Evolutionary conservation across 306 rosid species (phyloP), one percentile per base, ranked within the genome.

Genomic region (Lathyrus oleraceus): DNA sequence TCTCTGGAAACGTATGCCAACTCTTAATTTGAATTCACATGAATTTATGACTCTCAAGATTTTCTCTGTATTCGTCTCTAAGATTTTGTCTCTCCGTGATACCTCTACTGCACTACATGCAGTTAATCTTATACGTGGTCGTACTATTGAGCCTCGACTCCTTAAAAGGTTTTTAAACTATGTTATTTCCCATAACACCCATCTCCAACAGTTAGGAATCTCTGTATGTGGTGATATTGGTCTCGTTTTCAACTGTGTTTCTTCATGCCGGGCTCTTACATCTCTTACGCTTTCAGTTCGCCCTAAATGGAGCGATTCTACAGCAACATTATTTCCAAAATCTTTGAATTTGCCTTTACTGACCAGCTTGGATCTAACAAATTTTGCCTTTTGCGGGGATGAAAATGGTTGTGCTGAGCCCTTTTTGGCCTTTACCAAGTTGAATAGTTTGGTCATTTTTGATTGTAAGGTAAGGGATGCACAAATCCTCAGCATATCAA

Each of bases 251-350:
- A 61, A 5, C 1, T 38, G 27, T 14, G 5, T 76, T 1, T 67
- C 70, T 20, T 35, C 45, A n/a, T 45, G 51, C 1, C 51, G 17
- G 7, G 44, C 65, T 12, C 45, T 69, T 0, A 76, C 75, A 0
- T 69, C 75, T 69, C 70, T 76, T 10, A 49, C 39, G 49, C 75
- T 76, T 13, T 60, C 28, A 0, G 23, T 61, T 27, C 1, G 1
- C 48, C 14, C 20, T 67, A 59, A 4, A 30, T 5, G 40, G 10
- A 0, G 5, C 4, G 0, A 13, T 25, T 1, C 4, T 10, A 0
- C 1, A 10, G 52, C n/a, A 32, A 60, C 36, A 16, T 14, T 62
- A 12, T 61, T 70, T 8, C 76, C 76, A 1, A 10, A 30, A 7
- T 61, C 66, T 8, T 48, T 70, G 12, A 43, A 61, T 20, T 54